Conservation (phyloP, 2,329 filamentous ascomycete genomes). For the Trichoderma sp. region DNA sequence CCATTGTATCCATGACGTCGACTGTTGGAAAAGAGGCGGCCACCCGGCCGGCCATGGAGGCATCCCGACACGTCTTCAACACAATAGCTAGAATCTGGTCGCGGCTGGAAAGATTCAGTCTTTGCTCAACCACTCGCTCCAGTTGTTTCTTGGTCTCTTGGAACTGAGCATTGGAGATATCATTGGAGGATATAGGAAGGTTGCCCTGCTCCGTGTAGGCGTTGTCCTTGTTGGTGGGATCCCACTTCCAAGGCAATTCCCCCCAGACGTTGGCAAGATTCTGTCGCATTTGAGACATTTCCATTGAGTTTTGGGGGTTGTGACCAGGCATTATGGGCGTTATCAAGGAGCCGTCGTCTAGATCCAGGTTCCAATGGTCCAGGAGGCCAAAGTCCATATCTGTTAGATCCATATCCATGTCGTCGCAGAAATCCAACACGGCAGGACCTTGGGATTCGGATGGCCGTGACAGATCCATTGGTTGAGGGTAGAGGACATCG, state of each 20-base stretch:
- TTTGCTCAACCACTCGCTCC: slow-evolving; percentile 42
- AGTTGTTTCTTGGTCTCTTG: slow-evolving; percentile 38
- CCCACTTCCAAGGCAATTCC: slow-evolving; percentile 51
- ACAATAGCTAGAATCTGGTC: slow-evolving; percentile 65
- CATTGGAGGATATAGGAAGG: slow-evolving; percentile 41
- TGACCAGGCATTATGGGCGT: background rate
- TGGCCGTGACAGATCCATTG: slow-evolving; percentile 35
- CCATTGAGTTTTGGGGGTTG: slow-evolving; percentile 38
- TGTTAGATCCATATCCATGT: slow-evolving; percentile 48
- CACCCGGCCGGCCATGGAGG: slow-evolving; percentile 48
- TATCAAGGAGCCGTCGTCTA: slow-evolving; percentile 7
- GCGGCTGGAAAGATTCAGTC: slow-evolving; percentile 46
- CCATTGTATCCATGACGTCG: slow-evolving; percentile 57
- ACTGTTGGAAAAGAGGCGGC: slow-evolving; percentile 61
- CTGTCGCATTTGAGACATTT: slow-evolving; percentile 46
- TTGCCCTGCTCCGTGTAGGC: slow-evolving; percentile 45
- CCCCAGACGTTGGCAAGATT: slow-evolving; percentile 48
- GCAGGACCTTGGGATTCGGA: slow-evolving; percentile 42
- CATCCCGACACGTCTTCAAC: slow-evolving; percentile 54
- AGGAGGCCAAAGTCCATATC: slow-evolving; percentile 52
- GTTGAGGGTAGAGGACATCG: slow-evolving; percentile 49
- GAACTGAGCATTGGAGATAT: slow-evolving; percentile 38
- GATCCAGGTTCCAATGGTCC: slow-evolving; percentile 47
- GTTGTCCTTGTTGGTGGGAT: slow-evolving; percentile 43
- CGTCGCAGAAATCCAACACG: slow-evolving; percentile 49